Base-by-base conservation (phyloP, 192 early-diverging fungal genomes). In the Diversispora epigaea region DNA sequence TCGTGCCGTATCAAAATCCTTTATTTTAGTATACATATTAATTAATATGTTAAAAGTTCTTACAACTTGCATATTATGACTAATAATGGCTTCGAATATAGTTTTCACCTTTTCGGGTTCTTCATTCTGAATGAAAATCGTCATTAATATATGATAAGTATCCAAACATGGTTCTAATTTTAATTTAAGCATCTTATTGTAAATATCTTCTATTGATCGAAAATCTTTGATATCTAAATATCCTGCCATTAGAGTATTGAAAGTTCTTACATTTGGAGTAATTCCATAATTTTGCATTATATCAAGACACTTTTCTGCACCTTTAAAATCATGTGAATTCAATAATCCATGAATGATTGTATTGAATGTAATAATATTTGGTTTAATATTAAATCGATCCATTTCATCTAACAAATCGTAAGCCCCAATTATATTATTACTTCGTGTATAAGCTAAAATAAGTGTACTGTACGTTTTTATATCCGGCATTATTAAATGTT, bases 41-140 rank as follows among this genome's bases (percentile, higher is more conserved):
- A 75, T 75, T 21, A 75, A 61, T 40, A 55, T 54, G n/a, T 75
- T 75, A 40, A 44, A 75, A 40, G 63, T 15, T 52, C 62, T 32
- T 39, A 75, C 25, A 50, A n/a, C 19, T 55, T 50, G 62, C 43
- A 12, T 11, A 44, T 41, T 14, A 19, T n/a, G 8, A 62, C 21
- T 14, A 32, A 21, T 75, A 55, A 75, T 32, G 25, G 11, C 39
- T 39, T 75, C 47, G 11, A 44, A 22, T 14, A 75, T 44, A 40
- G 52, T 19, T 46, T 60, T 44, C 19, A 21, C 62, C 39, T 52
- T 17, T 19, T 63, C 9, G n/a, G 43, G 32, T 17, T 56, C 65
- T 49, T 62, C 63, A 21, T 19, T 32, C 17, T 32, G 73, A 17
- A 41, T 25, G 32, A 63, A 75, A 21, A 39, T 14, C 14, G 62